Percentiles rank a stretch among this genome's conserved stretches.
These are phyloP conservation scores for Annulohypoxylon bovei DNA, from an alignment of 495 filamentous ascomycete species.

Conservation along the genomic window DNA sequence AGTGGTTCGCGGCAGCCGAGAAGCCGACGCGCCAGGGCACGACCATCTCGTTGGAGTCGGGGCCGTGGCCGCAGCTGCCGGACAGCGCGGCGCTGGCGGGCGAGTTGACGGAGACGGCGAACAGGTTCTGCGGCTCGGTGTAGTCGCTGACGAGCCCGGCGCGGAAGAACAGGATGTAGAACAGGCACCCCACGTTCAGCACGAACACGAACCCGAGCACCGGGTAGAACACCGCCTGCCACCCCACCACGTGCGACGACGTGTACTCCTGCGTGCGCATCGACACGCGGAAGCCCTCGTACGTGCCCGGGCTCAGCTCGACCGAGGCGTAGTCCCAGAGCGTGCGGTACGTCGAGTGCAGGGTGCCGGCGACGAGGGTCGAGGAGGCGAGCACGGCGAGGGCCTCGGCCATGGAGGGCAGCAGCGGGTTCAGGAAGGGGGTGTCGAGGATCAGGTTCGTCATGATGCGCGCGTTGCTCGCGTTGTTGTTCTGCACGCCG, in stretches of 20 bases:
- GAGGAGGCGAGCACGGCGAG: constrained; percentile 72
- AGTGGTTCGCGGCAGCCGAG: constrained; percentile 49
- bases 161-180: constrained; percentile 59
- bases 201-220: constrained; percentile 69
- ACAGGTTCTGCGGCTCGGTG: constrained; percentile 78
- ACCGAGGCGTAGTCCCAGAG: constrained; percentile 63
- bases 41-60: constrained; percentile 60
- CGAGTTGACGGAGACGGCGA: constrained; percentile 73
- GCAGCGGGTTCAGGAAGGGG: constrained; percentile 40
- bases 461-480: constrained; percentile 71
- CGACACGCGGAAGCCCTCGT: constrained; percentile 66
- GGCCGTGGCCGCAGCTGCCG: constrained; percentile 73
- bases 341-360: constrained; percentile 61
- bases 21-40: constrained; percentile 69
- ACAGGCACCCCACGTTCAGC: constrained; percentile 69
- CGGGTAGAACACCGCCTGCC: constrained; percentile 72
- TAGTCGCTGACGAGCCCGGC: constrained; percentile 72
- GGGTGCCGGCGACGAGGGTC: constrained; percentile 66
- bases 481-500: constrained; percentile 66
- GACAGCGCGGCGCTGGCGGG: constrained; percentile 64
- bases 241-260: constrained; percentile 63
- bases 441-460: constrained; percentile 58
- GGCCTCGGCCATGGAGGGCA: constrained; percentile 73
- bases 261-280: constrained; percentile 69
- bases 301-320: constrained; percentile 45